These are phyloP conservation scores for Coriolopsis trogii DNA, from an alignment of 1,284 basidiomycete species.

Conservation along the genomic window DNA sequence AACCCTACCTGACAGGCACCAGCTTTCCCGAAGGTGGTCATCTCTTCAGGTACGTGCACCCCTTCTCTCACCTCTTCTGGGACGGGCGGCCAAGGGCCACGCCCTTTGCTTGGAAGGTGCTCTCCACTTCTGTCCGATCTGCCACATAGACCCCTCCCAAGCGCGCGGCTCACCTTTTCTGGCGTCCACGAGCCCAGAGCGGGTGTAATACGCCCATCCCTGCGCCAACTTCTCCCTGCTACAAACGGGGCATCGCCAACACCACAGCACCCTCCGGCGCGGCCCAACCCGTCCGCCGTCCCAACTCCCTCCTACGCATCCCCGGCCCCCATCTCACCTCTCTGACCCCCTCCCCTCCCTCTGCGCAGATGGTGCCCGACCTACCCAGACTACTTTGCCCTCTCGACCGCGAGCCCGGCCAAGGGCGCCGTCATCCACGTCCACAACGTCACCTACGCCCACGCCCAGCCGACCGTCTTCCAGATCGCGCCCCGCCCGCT, in stretches of 20 bases:
- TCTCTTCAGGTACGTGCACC: slow-evolving; percentile 59
- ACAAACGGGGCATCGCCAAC: no score
- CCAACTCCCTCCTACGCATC: neutral
- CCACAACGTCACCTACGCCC: slow-evolving; percentile 63
- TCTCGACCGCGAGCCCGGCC: slow-evolving; percentile 58
- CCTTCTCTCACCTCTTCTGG: slow-evolving; percentile 8
- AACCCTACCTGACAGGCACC: slow-evolving; percentile 59
- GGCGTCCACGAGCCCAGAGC: no score
- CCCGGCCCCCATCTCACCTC: neutral
- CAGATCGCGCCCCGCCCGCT: slow-evolving; percentile 61
- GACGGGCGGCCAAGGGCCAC: no score
- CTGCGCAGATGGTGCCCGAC: slow-evolving; percentile 75
- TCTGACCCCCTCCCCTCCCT: neutral
- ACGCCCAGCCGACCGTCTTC: slow-evolving; percentile 64
- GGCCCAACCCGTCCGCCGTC: no score
- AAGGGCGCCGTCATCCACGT: slow-evolving; percentile 71
- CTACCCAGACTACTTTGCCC: slow-evolving; percentile 73
- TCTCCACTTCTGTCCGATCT: no score
- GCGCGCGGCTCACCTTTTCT: no score
- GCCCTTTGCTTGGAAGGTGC: no score
- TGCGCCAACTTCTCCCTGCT: no score
- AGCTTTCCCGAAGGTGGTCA: slow-evolving; percentile 69
- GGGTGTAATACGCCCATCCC: no score
- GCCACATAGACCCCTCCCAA: no score
- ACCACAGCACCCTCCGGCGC: neutral